Evolutionary conservation across 495 filamentous ascomycete species (phyloP).

Genomic region (Penicillium turbatum): DNA sequence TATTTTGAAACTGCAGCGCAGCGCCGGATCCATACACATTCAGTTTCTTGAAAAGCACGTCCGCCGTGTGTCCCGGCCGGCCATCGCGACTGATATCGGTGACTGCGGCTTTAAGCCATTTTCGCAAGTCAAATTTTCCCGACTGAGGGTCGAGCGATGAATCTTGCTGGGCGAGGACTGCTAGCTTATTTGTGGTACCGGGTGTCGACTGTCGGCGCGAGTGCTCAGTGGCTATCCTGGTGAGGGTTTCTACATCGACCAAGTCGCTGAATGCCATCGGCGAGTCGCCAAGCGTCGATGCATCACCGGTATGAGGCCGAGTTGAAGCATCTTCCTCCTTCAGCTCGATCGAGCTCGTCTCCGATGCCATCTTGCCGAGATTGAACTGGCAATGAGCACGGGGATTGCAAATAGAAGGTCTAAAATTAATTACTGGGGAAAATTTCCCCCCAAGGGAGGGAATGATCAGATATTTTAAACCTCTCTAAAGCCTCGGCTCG

Average conservation of each 20-base stretch:
- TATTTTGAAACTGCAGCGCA: constrained; percentile 49
- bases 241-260: constrained; percentile 23
- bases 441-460: not conserved
- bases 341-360: not conserved
- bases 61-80: constrained; percentile 20
- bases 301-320: not conserved
- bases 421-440: not conserved
- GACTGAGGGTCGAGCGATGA: constrained; percentile 26
- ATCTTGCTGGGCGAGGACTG: constrained; percentile 18
- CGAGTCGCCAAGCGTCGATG: not conserved
- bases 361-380: not conserved
- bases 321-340: not conserved
- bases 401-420: not conserved
- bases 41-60: constrained; percentile 47
- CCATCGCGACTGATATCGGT: constrained; percentile 24
- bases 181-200: constrained; percentile 3
- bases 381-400: not conserved
- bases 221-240: constrained; percentile 19
- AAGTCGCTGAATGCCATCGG: constrained; percentile 16
- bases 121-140: constrained; percentile 23
- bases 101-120: constrained; percentile 30
- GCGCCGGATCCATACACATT: constrained; percentile 49
- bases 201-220: constrained; percentile 14
- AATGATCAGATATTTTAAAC: not conserved
- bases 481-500: not conserved